phyloP scores from a whole-genome alignment of 2,329 filamentous ascomycete genomes.

The Epicoccum nigrum region DNA sequence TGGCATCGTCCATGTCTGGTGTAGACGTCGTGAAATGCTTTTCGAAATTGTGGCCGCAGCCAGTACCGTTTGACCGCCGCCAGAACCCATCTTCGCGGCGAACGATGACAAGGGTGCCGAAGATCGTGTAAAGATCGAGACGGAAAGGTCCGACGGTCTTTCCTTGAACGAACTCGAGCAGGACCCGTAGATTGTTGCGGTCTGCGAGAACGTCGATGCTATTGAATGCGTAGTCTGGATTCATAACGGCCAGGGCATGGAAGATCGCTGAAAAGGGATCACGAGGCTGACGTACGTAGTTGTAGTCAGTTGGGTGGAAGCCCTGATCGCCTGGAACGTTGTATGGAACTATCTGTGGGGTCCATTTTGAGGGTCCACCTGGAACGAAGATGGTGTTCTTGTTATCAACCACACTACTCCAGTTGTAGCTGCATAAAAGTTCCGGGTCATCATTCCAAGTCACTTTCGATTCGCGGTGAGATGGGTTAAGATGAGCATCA shows the following conservation, averaged over 20 bases:
- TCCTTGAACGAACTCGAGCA: slow-evolving; percentile 35
- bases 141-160: slow-evolving; percentile 33
- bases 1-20: slow-evolving; percentile 33
- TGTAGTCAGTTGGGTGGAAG: slow-evolving; percentile 33
- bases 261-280: slow-evolving; percentile 38
- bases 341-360: slow-evolving; percentile 22
- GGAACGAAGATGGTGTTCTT: slow-evolving; percentile 40
- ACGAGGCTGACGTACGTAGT: slow-evolving; percentile 33
- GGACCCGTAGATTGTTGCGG: slow-evolving; percentile 36
- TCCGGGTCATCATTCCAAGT: slow-evolving; percentile 36
- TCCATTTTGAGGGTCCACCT: slow-evolving; percentile 35
- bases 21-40: slow-evolving; percentile 29
- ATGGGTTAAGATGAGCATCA: slow-evolving; percentile 17
- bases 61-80: slow-evolving; percentile 21
- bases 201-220: slow-evolving; percentile 37
- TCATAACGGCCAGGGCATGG: slow-evolving; percentile 32
- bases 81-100: slow-evolving; percentile 35
- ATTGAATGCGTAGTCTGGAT: slow-evolving; percentile 26
- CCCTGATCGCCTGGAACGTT: slow-evolving; percentile 29
- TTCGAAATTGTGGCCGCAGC: slow-evolving; percentile 36
- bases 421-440: slow-evolving; percentile 40
- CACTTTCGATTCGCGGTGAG: slow-evolving; percentile 13
- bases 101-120: slow-evolving; percentile 36
- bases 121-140: slow-evolving; percentile 30
- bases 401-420: slow-evolving; percentile 26